Evolutionary conservation across 768 basidiomycete species (phyloP).

Genomic region (Termitomyces sp.): DNA sequence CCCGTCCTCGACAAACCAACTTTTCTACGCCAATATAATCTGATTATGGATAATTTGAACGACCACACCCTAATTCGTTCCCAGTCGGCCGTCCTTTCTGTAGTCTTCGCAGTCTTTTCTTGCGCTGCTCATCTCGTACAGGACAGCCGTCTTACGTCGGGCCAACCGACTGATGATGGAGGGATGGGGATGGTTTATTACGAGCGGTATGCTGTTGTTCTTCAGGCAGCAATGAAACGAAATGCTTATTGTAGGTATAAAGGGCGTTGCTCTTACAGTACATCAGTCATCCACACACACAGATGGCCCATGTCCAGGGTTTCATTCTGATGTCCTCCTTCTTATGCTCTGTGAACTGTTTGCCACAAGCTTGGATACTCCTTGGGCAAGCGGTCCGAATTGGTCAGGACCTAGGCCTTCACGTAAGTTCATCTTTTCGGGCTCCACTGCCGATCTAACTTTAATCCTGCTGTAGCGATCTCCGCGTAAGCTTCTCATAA

Average conservation of each 20-base stretch:
- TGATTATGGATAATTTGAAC: constrained; percentile 65
- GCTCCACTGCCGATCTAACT: constrained; percentile 11
- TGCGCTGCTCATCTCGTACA: constrained; percentile 76
- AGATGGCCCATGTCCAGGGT: constrained; percentile 85
- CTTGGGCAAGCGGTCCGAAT: constrained; percentile 87
- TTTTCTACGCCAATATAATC: constrained; percentile 67
- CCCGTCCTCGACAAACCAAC: constrained; percentile 84
- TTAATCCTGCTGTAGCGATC: constrained; percentile 53
- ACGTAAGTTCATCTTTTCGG: constrained; percentile 48
- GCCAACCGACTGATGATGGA: constrained; percentile 62
- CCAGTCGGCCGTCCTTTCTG: constrained; percentile 72
- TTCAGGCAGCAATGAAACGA: constrained; percentile 9
- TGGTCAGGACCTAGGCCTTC: constrained; percentile 88
- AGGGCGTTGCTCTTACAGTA: constrained; percentile 89
- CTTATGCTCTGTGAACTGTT: constrained; percentile 87
- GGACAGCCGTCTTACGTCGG: constrained; percentile 57
- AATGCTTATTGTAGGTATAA: constrained; percentile 13
- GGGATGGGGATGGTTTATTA: constrained; percentile 90
- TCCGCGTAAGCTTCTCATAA: constrained; percentile 63
- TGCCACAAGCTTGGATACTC: constrained; percentile 91
- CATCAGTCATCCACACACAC: constrained; percentile 83
- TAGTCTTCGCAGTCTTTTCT: constrained; percentile 89
- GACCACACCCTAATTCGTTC: constrained; percentile 47
- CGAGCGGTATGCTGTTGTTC: constrained; percentile 59
- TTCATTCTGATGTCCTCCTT: constrained; percentile 87